Conservation (phyloP, 1,139 yeast species). For the Suhomyces taliae region DNA sequence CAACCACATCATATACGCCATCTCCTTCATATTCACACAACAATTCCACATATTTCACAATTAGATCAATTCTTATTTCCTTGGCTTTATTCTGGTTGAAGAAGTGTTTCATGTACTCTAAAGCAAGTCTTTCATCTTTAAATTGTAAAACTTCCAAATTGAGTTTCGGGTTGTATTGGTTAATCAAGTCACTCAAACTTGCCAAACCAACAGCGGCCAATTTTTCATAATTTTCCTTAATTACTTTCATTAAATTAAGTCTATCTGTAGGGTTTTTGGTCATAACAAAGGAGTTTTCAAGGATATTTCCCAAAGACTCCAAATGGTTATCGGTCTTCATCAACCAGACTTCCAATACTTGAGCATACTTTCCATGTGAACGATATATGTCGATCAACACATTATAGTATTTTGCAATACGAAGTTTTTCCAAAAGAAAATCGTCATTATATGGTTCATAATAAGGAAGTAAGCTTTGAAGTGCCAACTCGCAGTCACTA, state of each 20-base stretch:
- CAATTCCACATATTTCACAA: slow-evolving; percentile 32
- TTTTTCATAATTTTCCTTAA: slow-evolving; percentile 36
- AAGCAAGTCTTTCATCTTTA: slow-evolving; percentile 23
- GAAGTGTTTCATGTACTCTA: slow-evolving; percentile 28
- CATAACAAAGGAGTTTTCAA: slow-evolving; percentile 41
- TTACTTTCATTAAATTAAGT: slow-evolving; percentile 31
- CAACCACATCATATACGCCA: slow-evolving; percentile 18
- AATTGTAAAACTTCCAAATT: slow-evolving; percentile 37
- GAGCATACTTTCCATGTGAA: slow-evolving; percentile 51
- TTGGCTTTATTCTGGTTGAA: slow-evolving; percentile 11
- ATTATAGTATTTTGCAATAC: slow-evolving; percentile 52
- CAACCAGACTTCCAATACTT: slow-evolving; percentile 46
- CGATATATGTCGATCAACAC: slow-evolving; percentile 62
- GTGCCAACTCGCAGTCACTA: slow-evolving; percentile 62
- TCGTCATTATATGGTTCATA: slow-evolving; percentile 57
- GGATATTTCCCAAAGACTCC: slow-evolving; percentile 23
- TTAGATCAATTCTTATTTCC: slow-evolving; percentile 14
- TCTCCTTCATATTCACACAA: slow-evolving; percentile 19
- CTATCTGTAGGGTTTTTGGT: slow-evolving; percentile 33
- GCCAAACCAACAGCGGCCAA: slow-evolving; percentile 36
- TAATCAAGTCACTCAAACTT: slow-evolving; percentile 38
- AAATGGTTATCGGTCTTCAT: slow-evolving; percentile 12
- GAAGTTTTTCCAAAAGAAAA: slow-evolving; percentile 49
- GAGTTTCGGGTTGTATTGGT: slow-evolving; percentile 36
- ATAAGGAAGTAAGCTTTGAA: slow-evolving; percentile 63